phyloP scores from a whole-genome alignment of 2,329 filamentous ascomycete genomes.

The Elsinoe arachidis region DNA sequence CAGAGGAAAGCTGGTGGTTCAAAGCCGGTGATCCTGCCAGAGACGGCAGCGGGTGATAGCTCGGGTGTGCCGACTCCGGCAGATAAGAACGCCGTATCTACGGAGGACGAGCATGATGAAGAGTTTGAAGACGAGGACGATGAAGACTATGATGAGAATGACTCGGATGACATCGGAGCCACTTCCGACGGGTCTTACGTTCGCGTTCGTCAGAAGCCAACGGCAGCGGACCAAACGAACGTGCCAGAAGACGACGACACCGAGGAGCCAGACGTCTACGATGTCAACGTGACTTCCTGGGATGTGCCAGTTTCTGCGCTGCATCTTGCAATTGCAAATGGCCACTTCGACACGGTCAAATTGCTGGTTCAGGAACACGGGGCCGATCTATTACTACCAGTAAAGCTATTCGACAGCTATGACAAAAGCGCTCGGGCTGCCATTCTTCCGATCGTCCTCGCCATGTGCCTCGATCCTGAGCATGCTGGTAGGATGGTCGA shows the following conservation, averaged over 20 bases:
- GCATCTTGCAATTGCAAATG: slow-evolving; percentile 68
- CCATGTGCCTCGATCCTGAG: slow-evolving; percentile 53
- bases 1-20: slow-evolving; percentile 21
- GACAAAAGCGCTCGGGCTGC: slow-evolving; percentile 47
- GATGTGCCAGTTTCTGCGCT: slow-evolving; percentile 65
- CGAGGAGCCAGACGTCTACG: slow-evolving; percentile 68
- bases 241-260: slow-evolving; percentile 47
- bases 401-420: slow-evolving; percentile 52
- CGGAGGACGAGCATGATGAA: slow-evolving; percentile 8
- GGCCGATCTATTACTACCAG: slow-evolving; percentile 64
- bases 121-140: slow-evolving; percentile 30
- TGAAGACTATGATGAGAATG: slow-evolving; percentile 33
- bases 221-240: slow-evolving; percentile 36
- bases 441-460: slow-evolving; percentile 62
- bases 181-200: slow-evolving; percentile 63
- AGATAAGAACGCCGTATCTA: neutral
- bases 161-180: slow-evolving; percentile 27
- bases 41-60: too few relatives aligned
- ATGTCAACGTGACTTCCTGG: slow-evolving; percentile 73
- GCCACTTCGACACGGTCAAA: slow-evolving; percentile 60
- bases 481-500: slow-evolving; percentile 57
- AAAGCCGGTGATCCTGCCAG: neutral
- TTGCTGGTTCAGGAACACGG: slow-evolving; percentile 62
- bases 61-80: too few relatives aligned
- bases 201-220: slow-evolving; percentile 59